Percentiles rank a stretch among this genome's conserved stretches.
These are phyloP conservation scores for Parietichytrium sp. DNA, from an alignment of 108 stramenopile species.

Conservation along the genomic window DNA sequence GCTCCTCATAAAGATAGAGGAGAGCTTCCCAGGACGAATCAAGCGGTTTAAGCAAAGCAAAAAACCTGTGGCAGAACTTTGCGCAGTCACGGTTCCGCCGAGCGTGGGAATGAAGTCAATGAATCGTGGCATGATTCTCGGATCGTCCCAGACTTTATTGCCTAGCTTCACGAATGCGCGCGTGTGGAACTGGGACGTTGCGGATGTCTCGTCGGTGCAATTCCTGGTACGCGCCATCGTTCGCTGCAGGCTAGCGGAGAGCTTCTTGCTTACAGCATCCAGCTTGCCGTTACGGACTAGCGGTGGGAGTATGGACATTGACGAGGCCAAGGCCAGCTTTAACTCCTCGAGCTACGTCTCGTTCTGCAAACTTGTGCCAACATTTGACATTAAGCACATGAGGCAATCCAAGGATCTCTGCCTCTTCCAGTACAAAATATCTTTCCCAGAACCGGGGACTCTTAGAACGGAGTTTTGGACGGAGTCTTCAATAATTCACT, in stretches of 20 bases:
- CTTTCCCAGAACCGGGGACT: background rate
- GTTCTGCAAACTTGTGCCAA: constrained; percentile 8
- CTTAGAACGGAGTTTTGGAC: background rate
- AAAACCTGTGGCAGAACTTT: background rate
- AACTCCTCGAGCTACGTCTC: background rate
- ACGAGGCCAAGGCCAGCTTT: background rate
- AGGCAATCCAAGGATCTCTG: background rate
- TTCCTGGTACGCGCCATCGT: background rate
- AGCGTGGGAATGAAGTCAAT: background rate
- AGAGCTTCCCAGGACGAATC: background rate
- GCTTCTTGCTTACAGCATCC: background rate
- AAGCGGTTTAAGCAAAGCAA: background rate
- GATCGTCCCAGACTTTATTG: background rate
- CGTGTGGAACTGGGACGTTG: background rate
- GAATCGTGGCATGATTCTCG: background rate
- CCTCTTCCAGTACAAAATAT: background rate
- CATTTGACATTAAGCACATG: background rate
- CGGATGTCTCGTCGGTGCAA: background rate
- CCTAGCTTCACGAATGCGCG: background rate
- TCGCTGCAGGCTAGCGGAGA: background rate
- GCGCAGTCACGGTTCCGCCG: background rate
- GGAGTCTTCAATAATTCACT: background rate
- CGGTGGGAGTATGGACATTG: background rate
- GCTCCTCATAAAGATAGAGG: background rate
- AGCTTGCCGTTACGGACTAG: background rate